phyloP scores from a whole-genome alignment of 495 filamentous ascomycete genomes.

The Penicillium coffeae region DNA sequence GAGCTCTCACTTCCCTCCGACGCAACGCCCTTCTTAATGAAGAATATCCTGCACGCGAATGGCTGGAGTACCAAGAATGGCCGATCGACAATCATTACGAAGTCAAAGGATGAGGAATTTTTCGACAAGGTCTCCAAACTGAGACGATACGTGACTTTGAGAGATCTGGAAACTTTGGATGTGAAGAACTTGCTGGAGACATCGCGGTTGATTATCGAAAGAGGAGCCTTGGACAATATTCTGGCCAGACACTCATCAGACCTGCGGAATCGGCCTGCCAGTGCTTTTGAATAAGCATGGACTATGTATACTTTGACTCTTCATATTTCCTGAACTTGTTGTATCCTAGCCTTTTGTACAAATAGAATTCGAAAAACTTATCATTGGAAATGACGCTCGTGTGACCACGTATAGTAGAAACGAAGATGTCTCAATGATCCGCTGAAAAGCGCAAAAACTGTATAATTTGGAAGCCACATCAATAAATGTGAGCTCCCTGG shows the following conservation, averaged over 20 bases:
- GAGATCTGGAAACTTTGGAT: conserved; percentile 72
- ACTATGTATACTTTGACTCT: conserved; percentile 12
- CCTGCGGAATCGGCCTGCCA: conserved; percentile 39
- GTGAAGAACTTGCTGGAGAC: conserved; percentile 89
- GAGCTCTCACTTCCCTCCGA: conserved; percentile 56
- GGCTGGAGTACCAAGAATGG: conserved; percentile 67
- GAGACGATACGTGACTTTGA: conserved; percentile 61
- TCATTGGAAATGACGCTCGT: conserved; percentile 1
- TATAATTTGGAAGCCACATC: no score
- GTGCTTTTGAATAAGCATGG: conserved; percentile 23
- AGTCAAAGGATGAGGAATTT: conserved; percentile 35
- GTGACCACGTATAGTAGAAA: no score
- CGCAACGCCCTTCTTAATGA: conserved; percentile 54
- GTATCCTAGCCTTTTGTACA: conserved; percentile 32
- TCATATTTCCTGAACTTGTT: conserved; percentile 16
- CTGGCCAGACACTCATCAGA: conserved; percentile 74
- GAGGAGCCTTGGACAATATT: conserved; percentile 70
- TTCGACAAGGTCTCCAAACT: conserved; percentile 50
- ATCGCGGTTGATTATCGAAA: conserved; percentile 82
- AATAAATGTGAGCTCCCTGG: no score
- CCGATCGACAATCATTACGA: conserved; percentile 74
- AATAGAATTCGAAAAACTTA: conserved; percentile 26
- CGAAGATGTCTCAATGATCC: no score
- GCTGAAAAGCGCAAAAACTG: no score
- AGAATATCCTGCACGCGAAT: conserved; percentile 63